Percentiles rank a stretch among this genome's conserved stretches.
These are phyloP conservation scores for Inga leiocalycina DNA, from an alignment of 306 rosid genomes.

Conservation along the genomic window DNA sequence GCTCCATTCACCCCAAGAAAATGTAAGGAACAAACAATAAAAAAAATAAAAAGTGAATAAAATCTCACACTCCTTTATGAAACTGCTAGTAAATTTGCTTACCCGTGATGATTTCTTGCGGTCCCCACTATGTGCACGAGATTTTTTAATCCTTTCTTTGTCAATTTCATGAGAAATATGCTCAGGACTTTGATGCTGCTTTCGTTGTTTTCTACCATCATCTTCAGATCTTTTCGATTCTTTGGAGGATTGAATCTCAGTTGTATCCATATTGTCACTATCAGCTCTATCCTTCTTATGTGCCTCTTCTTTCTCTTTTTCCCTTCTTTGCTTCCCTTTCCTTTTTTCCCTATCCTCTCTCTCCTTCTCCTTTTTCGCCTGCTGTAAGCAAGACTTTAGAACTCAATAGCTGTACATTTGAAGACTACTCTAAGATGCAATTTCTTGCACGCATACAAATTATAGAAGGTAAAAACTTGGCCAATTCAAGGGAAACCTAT, in stretches of 20 bases:
- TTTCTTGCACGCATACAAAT: background rate
- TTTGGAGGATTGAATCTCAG: slow-evolving; percentile 54
- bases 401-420: slow-evolving; percentile 4
- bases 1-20: slow-evolving; percentile 32
- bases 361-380: slow-evolving; percentile 83
- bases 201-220: slow-evolving; percentile 61
- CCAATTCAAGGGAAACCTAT: background rate
- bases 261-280: slow-evolving; percentile 55
- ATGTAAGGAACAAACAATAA: too few species aligned
- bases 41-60: background rate
- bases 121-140: slow-evolving; percentile 66
- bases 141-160: slow-evolving; percentile 64
- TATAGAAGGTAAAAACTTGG: background rate
- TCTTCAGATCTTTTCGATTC: slow-evolving; percentile 62
- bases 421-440: background rate
- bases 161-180: slow-evolving; percentile 58
- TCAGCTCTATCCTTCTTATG: slow-evolving; percentile 64
- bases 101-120: slow-evolving; percentile 82
- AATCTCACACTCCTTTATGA: slow-evolving; percentile 4
- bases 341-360: slow-evolving; percentile 78
- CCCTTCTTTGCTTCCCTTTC: slow-evolving; percentile 72
- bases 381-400: slow-evolving; percentile 39
- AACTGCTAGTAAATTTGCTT: slow-evolving; percentile 35
- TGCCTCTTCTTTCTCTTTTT: slow-evolving; percentile 70
- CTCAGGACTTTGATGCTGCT: slow-evolving; percentile 68